Evolutionary conservation across 441 rosid genomes (phyloP).

Genomic region (Eruca vesicaria): DNA sequence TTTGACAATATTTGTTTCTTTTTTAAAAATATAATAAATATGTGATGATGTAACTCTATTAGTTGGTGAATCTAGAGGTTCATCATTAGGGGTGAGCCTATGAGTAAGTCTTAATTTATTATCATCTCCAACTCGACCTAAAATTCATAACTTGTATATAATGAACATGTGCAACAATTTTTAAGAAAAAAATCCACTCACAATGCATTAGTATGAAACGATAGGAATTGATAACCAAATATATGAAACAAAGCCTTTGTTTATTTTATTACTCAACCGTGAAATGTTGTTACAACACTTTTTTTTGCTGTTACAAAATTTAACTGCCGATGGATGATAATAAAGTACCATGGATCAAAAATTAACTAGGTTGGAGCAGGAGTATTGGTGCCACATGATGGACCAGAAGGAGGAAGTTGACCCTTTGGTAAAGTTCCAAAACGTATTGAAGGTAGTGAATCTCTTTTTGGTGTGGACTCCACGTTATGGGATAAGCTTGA

Average conservation of each 20-base stretch:
- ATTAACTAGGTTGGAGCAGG: not conserved
- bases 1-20: too few relatives aligned
- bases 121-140: too few relatives aligned
- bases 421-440: not conserved
- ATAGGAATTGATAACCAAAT: not conserved
- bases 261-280: not conserved
- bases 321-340: not conserved
- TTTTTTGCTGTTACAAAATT: not conserved
- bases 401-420: not conserved
- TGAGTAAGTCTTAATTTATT: too few relatives aligned
- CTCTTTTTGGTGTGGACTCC: not conserved
- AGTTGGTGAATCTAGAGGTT: too few relatives aligned
- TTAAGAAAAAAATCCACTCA: not conserved
- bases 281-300: too few relatives aligned
- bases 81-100: too few relatives aligned
- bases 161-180: not conserved
- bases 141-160: not conserved
- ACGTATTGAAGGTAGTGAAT: not conserved
- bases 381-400: not conserved
- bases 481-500: not conserved
- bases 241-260: not conserved
- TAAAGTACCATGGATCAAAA: not conserved
- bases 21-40: too few relatives aligned
- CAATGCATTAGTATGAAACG: not conserved
- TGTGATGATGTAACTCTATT: too few relatives aligned